phyloP scores from a whole-genome alignment of 768 basidiomycete species.

The Boletus sp. region DNA sequence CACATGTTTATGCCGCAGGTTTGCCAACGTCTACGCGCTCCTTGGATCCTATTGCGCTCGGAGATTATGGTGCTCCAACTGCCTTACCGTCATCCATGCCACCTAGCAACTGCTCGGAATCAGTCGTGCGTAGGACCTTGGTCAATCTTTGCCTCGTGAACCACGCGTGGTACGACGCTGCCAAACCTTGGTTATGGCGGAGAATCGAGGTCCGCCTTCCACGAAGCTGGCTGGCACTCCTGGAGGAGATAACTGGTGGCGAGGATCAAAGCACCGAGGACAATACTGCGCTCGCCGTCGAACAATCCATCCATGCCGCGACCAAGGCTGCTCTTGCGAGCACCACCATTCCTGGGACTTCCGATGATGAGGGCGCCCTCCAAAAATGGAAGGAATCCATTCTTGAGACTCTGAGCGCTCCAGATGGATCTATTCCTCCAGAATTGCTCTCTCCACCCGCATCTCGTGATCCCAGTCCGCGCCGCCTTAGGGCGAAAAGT shows the following conservation, averaged over 20 bases:
- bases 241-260: conserved; percentile 76
- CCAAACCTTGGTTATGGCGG: conserved; percentile 88
- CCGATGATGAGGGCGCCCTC: conserved; percentile 41
- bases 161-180: conserved; percentile 74
- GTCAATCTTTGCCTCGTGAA: conserved; percentile 74
- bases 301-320: conserved; percentile 63
- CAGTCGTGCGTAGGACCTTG: conserved; percentile 61
- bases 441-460: conserved; percentile 78
- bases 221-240: conserved; percentile 78
- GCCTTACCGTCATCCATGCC: conserved; percentile 75
- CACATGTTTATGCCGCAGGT: conserved; percentile 64
- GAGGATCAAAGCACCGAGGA: conserved; percentile 51
- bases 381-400: conserved; percentile 60
- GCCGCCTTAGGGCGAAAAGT: conserved; percentile 72
- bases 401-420: conserved; percentile 54
- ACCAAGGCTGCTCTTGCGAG: conserved; percentile 60
- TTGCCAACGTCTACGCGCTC: conserved; percentile 54
- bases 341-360: conserved; percentile 33
- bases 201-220: conserved; percentile 82
- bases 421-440: conserved; percentile 68
- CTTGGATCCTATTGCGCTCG: conserved; percentile 65
- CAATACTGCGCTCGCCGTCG: conserved; percentile 62
- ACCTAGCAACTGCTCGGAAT: conserved; percentile 66
- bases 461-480: conserved; percentile 81
- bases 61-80: conserved; percentile 48